A percentile compares a stretch with the other conserved stretches of the same genome.
Conservation (phyloP, 495 filamentous ascomycete species). For the Hypoxylon fuscum region DNA sequence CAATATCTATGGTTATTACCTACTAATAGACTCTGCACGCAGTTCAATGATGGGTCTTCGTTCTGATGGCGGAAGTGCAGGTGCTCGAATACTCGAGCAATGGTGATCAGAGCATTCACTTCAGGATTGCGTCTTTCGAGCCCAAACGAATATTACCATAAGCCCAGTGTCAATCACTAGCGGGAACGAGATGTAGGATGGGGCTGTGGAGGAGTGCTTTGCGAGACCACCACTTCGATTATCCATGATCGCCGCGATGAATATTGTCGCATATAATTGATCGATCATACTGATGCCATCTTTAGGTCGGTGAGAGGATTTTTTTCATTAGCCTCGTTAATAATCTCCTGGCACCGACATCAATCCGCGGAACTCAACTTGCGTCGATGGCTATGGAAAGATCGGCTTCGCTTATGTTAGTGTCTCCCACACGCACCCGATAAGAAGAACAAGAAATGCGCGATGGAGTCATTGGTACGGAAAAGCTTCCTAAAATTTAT, state of each 20-base stretch:
- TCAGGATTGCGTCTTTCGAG: no score
- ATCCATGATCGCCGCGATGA: neutral
- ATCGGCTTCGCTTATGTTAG: conserved; percentile 10
- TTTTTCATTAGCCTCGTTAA: conserved; percentile 6
- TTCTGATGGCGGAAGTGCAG: neutral
- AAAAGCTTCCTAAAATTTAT: no score
- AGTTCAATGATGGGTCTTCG: neutral
- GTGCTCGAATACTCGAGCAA: neutral
- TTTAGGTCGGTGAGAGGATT: neutral
- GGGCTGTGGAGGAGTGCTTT: no score
- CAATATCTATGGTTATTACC: neutral
- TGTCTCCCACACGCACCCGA: conserved; percentile 1
- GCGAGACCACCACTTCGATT: no score
- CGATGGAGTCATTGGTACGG: no score
- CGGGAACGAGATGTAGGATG: no score
- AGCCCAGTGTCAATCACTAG: no score
- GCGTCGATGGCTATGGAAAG: conserved; percentile 27
- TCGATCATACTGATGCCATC: conserved; percentile 1
- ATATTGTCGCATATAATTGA: neutral
- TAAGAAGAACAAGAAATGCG: neutral
- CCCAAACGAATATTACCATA: no score
- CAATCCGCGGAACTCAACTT: conserved; percentile 14
- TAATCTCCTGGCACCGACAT: conserved; percentile 1
- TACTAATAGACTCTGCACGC: neutral
- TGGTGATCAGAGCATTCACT: no score